Evolutionary conservation across 352 stramenopile genomes (phyloP), one percentile per base, ranked within the genome.

Genomic region (Elongisporangium undulatum): DNA sequence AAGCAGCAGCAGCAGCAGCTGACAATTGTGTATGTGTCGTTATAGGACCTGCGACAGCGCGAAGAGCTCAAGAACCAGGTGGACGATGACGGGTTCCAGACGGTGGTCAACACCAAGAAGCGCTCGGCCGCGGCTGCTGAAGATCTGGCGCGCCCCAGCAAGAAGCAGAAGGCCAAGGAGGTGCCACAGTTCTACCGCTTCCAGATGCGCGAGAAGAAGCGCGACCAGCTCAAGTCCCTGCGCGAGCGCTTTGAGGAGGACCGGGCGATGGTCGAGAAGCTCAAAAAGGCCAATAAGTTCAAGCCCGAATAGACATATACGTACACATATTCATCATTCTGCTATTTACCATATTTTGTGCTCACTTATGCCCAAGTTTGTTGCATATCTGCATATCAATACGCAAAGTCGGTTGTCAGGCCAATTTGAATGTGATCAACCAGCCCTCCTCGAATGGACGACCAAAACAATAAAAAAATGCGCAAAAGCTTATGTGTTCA

Each of bases 111-210:
- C 64, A 82, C 74, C 51, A 93, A 92, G 68, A 90, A 90, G 66
- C 82, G 82, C 41, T 75, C 77, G 20, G 64, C 84, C 19, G 62
- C 66, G 12, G 67, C 75, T 22, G 59, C 66, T 2, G 77, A 88
- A 7, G 67, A 84, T n/a, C 55, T 89, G 34, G 59, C 62, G 2
- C 71, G 70, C 29, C 81, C 79, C 1, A 71, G 74, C 7, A 95
- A 93, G 81, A 95, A 91, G 61, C 79, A 90, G 53, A 95, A 95
- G 68, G 68, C 67, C 54, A 95, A 95, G 63, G 82, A 93, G 57
- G 61, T 91, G 21, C 59, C 80, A 22, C 83, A 93, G 63, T 95
- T 95, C 54, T 95, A 95, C 63, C 79, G 83, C 24, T 95, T 95
- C 71, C 85, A 95, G 64, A 85, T 87, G 56, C 78, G 85, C 55